These are phyloP conservation scores for Verticillium tricorpus DNA, from an alignment of 2,329 filamentous ascomycete genomes.

Conservation along the genomic window DNA sequence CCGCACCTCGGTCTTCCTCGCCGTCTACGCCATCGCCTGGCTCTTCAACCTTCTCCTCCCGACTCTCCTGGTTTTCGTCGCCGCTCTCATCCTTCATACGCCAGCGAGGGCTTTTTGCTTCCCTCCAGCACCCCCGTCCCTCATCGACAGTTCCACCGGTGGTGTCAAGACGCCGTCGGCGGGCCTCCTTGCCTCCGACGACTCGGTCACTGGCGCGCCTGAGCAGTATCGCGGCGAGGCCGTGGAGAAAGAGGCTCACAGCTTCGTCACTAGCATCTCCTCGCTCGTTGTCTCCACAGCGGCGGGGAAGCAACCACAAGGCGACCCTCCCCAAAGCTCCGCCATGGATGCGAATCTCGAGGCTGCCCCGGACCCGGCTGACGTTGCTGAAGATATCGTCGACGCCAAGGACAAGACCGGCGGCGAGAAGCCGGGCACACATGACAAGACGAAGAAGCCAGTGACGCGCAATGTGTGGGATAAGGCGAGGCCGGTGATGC, in stretches of 20 bases:
- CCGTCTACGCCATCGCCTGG: conserved; percentile 62
- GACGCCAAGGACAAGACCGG: conserved; percentile 35
- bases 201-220: conserved; percentile 74
- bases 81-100: conserved; percentile 64
- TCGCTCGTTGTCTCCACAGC: conserved; percentile 70
- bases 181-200: conserved; percentile 69
- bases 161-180: conserved; percentile 73
- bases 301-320: conserved; percentile 70
- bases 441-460: conserved; percentile 74
- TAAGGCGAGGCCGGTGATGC: conserved; percentile 71
- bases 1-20: conserved; percentile 60
- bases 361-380: conserved; percentile 46
- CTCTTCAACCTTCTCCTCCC: conserved; percentile 66
- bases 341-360: conserved; percentile 15
- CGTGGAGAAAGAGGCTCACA: conserved; percentile 77
- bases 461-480: conserved; percentile 74
- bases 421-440: conserved; percentile 42
- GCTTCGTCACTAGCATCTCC: conserved; percentile 68
- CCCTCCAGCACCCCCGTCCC: conserved; percentile 69
- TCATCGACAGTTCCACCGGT: conserved; percentile 66
- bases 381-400: conserved; percentile 29
- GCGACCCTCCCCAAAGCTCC: conserved; percentile 47
- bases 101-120: conserved; percentile 61
- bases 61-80: conserved; percentile 49
- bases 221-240: conserved; percentile 82